These are phyloP conservation scores for Colletotrichum australisinense DNA, from an alignment of 2,329 filamentous ascomycete species.

Conservation along the genomic window DNA sequence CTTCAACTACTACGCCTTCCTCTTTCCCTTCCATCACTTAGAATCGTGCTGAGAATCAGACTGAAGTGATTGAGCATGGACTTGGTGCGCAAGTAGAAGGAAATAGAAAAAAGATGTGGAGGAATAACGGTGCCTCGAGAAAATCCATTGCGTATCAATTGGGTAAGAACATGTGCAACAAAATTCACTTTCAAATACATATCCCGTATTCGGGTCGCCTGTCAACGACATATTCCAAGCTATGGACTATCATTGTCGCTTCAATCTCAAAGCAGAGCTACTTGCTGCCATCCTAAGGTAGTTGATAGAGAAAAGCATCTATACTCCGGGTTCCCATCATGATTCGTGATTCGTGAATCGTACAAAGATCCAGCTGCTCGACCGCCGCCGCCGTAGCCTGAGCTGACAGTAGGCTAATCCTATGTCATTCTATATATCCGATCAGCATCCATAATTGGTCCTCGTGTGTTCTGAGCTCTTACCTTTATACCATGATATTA, in stretches of 20 bases:
- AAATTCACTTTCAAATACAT: neutral
- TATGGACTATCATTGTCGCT: neutral
- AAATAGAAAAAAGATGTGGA: neutral
- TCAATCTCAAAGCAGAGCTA: neutral
- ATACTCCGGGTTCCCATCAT: neutral
- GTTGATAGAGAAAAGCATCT: neutral
- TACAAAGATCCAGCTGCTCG: neutral
- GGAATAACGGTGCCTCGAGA: neutral
- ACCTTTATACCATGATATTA: neutral
- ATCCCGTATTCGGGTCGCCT: neutral
- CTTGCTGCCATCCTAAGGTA: neutral
- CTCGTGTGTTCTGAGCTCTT: neutral
- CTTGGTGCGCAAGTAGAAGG: neutral
- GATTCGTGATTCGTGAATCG: neutral
- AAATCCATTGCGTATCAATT: neutral
- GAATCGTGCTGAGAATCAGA: neutral
- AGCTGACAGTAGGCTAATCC: neutral
- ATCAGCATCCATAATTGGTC: neutral
- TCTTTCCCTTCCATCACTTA: neutral
- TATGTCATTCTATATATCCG: neutral
- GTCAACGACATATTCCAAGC: neutral
- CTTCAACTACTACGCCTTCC: no score
- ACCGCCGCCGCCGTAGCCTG: neutral
- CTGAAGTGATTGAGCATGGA: neutral
- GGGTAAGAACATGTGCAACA: neutral